Percentiles rank a stretch among this genome's conserved stretches.
phyloP scores from a whole-genome alignment of 768 basidiomycete species.

The Cystofilobasidium ferigula region DNA sequence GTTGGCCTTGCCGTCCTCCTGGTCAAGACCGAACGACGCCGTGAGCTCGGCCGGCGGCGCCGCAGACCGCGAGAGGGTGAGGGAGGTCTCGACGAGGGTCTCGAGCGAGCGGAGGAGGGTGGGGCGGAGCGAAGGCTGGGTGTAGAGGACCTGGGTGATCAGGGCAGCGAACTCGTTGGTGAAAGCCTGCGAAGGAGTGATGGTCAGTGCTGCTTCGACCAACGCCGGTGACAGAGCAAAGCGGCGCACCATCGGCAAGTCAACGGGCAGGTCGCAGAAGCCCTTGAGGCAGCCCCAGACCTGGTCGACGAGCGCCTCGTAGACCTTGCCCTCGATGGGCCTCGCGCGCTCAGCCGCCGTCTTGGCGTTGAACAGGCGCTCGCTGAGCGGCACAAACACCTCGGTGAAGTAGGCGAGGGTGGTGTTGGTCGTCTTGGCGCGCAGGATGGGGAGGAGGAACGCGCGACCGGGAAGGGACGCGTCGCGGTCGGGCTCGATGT shows the following conservation, averaged over 20 bases:
- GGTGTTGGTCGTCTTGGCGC: slow-evolving; percentile 59
- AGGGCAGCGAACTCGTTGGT: slow-evolving; percentile 69
- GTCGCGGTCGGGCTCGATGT: slow-evolving; percentile 57
- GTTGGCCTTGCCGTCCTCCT: slow-evolving; percentile 54
- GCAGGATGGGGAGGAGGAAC: slow-evolving; percentile 76
- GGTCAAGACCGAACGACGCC: slow-evolving; percentile 46
- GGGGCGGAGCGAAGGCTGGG: slow-evolving; percentile 69
- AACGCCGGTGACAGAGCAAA: neutral
- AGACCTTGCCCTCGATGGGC: slow-evolving; percentile 70
- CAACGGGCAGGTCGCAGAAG: slow-evolving; percentile 72
- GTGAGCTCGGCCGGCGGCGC: slow-evolving; percentile 39
- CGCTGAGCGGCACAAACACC: slow-evolving; percentile 87
- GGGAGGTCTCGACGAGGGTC: slow-evolving; percentile 68
- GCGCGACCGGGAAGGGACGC: slow-evolving; percentile 73
- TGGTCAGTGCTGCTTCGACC: neutral
- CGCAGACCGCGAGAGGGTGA: slow-evolving; percentile 45
- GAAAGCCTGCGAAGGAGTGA: slow-evolving; percentile 48
- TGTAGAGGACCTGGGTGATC: slow-evolving; percentile 86
- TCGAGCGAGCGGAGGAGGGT: slow-evolving; percentile 72
- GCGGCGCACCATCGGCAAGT: slow-evolving; percentile 54
- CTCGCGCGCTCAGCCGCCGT: slow-evolving; percentile 57
- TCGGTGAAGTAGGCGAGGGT: slow-evolving; percentile 72
- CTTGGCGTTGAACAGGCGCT: slow-evolving; percentile 80
- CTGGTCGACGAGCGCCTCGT: slow-evolving; percentile 85
- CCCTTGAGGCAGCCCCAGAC: slow-evolving; percentile 85